phyloP scores from a whole-genome alignment of 1,284 basidiomycete genomes.

The Neolentinus lepideus region DNA sequence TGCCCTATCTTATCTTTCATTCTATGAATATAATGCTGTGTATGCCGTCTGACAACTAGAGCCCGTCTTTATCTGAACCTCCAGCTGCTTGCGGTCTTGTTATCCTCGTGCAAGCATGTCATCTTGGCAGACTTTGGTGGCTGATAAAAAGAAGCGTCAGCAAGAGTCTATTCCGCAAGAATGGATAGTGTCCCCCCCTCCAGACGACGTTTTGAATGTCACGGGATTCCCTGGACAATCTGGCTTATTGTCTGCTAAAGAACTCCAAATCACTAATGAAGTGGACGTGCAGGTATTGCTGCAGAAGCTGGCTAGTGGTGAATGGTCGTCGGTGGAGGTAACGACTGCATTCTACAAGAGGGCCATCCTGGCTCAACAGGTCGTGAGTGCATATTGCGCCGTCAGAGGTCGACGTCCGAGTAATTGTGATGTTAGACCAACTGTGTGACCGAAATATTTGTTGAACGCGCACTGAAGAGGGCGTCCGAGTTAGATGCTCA shows the following conservation, averaged over 20 bases:
- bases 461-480: conserved; percentile 36
- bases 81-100: background rate
- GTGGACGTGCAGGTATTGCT: conserved; percentile 31
- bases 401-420: background rate
- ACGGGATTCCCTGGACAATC: conserved; percentile 31
- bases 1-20: background rate
- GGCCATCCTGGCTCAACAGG: conserved; percentile 52
- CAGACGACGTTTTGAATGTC: conserved; percentile 31
- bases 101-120: background rate
- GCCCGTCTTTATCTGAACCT: background rate
- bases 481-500: conserved; percentile 38
- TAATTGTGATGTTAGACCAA: conserved; percentile 26
- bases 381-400: conserved; percentile 28
- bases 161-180: conserved; percentile 37
- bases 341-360: conserved; percentile 53
- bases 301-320: conserved; percentile 27
- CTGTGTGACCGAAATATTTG: conserved; percentile 43
- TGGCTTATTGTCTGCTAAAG: conserved; percentile 35
- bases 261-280: conserved; percentile 44
- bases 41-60: background rate
- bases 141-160: conserved; percentile 35
- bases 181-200: conserved; percentile 33
- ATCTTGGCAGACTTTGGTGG: conserved; percentile 34
- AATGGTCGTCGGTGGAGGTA: conserved; percentile 39
- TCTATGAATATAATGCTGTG: background rate